Evolutionary conservation across 208 protist species (phyloP).

Genomic region (Trypanosoma rangeli): DNA sequence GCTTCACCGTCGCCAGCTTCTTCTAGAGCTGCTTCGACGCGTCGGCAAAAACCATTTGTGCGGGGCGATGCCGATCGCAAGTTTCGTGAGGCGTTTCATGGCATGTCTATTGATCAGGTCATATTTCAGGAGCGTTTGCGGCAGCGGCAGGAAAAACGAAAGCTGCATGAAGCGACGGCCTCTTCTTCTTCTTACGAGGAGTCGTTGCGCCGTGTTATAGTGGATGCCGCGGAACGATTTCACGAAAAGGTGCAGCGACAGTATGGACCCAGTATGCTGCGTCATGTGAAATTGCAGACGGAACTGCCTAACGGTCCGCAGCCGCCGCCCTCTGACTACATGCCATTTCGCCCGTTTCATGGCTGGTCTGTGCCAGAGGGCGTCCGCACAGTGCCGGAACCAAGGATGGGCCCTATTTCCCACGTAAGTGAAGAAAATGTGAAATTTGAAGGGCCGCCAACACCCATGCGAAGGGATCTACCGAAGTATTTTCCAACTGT

Average conservation of each 20-base stretch:
- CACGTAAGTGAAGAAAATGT: slow-evolving; percentile 24
- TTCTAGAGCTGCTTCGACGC: slow-evolving; percentile 7
- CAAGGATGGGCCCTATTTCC: slow-evolving; percentile 36
- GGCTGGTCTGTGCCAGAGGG: slow-evolving; percentile 48
- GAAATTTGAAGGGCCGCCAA: not conserved
- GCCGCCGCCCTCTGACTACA: slow-evolving; percentile 42
- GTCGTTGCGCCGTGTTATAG: slow-evolving; percentile 56
- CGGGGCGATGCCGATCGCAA: slow-evolving; percentile 80
- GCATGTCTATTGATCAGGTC: slow-evolving; percentile 79
- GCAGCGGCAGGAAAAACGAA: slow-evolving; percentile 26
- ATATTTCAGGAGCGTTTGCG: slow-evolving; percentile 72
- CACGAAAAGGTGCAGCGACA: slow-evolving; percentile 41
- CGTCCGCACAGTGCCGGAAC: slow-evolving; percentile 50
- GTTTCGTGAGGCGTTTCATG: slow-evolving; percentile 83
- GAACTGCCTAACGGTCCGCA: slow-evolving; percentile 21
- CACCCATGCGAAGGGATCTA: not conserved
- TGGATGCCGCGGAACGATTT: slow-evolving; percentile 56
- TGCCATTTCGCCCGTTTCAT: slow-evolving; percentile 83
- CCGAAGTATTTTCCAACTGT: slow-evolving; percentile 23
- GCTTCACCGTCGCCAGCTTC: not conserved
- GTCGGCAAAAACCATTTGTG: slow-evolving; percentile 50
- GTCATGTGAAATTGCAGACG: slow-evolving; percentile 31
- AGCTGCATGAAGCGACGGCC: not conserved
- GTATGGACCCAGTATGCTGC: slow-evolving; percentile 61
- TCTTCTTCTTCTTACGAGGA: slow-evolving; percentile 45